Evolutionary conservation across 177 flowering plant species (phyloP), one percentile per base, ranked within the genome.

Genomic region (Vitis hybrid): DNA sequence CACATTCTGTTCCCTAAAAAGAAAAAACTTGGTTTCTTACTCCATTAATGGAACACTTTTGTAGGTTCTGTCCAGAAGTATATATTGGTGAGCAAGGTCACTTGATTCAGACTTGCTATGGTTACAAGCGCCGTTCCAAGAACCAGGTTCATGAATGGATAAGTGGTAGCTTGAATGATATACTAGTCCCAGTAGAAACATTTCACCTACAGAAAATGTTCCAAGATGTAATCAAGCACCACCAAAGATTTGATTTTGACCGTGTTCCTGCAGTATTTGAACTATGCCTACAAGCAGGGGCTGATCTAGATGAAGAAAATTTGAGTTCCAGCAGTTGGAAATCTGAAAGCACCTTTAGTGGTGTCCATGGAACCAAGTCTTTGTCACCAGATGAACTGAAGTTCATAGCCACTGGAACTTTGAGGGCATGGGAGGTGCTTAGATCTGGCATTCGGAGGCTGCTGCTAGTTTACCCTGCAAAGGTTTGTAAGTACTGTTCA

Each of bases 261-360:
- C 94, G 98, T 53, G 71, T 95, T 58, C 93, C 98, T 53, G 96
- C 97, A 15, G 86, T 91, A 33, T 77, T 90, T 15, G 98, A 95
- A 81, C 88, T 95, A 49, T 95, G 98, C 68, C 76, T 75, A 71
- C 99, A 91, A 72, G 99, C 97, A 13, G 98, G 99, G 20, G 97
- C 75, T 31, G 72, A 72, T 66, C 72, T 73, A 10, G 19, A 65
- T 56, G 79, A 82, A 58, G 76, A 70, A 55, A 70, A 18, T 62
- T 55, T 77, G 15, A 22, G 29, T 49, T 60, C 69, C 8, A 57
- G n/a, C 15, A 22, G 53, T 29, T 65, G 22, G 33, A 64, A 62
- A n/a, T 31, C 68, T 4, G 66, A 71, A 5, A 22, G 14, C 22
- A 15, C 1, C 0, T 18, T 5, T 20, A 67, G 26, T 5, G 62